Evolutionary conservation across 495 filamentous ascomycete genomes (phyloP).

Genomic region (Talaromyces borbonicus): DNA sequence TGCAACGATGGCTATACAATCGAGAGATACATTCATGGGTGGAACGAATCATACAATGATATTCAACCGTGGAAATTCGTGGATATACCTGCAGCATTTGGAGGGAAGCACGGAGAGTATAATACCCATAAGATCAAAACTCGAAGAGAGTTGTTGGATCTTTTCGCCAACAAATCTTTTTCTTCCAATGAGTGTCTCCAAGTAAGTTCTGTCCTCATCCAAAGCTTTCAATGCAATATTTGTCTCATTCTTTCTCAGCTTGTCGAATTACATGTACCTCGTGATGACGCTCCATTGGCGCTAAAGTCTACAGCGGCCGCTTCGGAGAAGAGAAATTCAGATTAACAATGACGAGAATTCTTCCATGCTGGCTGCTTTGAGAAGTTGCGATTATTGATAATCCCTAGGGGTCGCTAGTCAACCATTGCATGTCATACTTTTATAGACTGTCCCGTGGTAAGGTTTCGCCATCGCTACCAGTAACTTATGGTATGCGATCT

Average conservation of each 20-base stretch:
- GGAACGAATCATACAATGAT: constrained; percentile 73
- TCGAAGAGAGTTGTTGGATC: constrained; percentile 53
- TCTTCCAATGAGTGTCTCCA: constrained; percentile 33
- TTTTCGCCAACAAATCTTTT: constrained; percentile 63
- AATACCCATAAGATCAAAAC: constrained; percentile 63
- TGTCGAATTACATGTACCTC: constrained; percentile 81
- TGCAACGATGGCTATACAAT: constrained; percentile 51
- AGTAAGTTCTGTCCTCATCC: constrained; percentile 18
- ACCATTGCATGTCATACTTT: too few relatives aligned
- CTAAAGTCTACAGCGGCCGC: constrained; percentile 55
- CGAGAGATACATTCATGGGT: constrained; percentile 46
- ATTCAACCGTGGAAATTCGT: constrained; percentile 64
- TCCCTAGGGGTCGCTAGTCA: neutral
- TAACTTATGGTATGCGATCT: too few relatives aligned
- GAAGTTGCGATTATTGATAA: neutral
- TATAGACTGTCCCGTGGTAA: too few relatives aligned
- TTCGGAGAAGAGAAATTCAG: constrained; percentile 54
- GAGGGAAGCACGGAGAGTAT: constrained; percentile 44
- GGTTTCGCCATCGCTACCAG: neutral
- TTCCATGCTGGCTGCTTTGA: neutral
- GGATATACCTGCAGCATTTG: constrained; percentile 58
- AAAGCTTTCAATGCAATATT: neutral
- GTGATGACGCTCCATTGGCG: constrained; percentile 64
- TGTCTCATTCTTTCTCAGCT: constrained; percentile 45
- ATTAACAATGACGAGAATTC: constrained; percentile 24